Evolutionary conservation across 1,284 basidiomycete genomes (phyloP).

Genomic region (Afroboletus lepidellus): DNA sequence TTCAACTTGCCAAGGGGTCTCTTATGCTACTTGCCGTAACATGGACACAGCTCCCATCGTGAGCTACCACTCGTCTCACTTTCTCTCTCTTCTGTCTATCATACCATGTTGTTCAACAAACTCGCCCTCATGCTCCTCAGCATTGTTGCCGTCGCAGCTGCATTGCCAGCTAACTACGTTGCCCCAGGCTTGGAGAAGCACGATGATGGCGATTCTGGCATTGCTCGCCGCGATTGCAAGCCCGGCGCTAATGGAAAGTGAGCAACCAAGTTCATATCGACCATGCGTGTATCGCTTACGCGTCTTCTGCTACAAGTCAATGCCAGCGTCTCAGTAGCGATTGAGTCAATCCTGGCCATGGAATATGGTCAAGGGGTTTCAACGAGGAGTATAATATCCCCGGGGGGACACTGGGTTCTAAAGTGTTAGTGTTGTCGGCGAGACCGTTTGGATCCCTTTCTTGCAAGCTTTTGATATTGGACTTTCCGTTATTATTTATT

Average conservation of each 20-base stretch:
- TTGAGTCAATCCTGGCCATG: too few relatives aligned
- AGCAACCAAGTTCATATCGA: background rate
- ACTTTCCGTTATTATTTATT: too few relatives aligned
- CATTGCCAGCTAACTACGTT: background rate
- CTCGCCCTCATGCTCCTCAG: constrained; percentile 7
- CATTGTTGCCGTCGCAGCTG: background rate
- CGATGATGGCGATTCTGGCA: background rate
- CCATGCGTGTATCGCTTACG: too few relatives aligned
- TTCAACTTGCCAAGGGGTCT: too few relatives aligned
- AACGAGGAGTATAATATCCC: too few relatives aligned
- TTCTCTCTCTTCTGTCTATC: background rate
- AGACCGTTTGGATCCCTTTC: too few relatives aligned
- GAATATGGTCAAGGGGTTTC: too few relatives aligned
- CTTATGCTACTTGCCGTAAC: background rate
- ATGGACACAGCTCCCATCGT: background rate
- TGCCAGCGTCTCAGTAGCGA: too few relatives aligned
- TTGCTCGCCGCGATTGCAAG: background rate
- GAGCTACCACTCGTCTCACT: background rate
- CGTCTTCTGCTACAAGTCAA: too few relatives aligned
- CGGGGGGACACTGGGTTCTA: too few relatives aligned
- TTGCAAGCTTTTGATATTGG: too few relatives aligned
- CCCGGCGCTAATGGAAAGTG: background rate
- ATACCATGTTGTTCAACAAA: constrained; percentile 15
- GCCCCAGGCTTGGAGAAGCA: background rate
- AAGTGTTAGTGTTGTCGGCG: too few relatives aligned